Evolutionary conservation across 1,139 yeast species (phyloP), one percentile per base, ranked within the genome.

Genomic region (Blastobotrys serpentis): DNA sequence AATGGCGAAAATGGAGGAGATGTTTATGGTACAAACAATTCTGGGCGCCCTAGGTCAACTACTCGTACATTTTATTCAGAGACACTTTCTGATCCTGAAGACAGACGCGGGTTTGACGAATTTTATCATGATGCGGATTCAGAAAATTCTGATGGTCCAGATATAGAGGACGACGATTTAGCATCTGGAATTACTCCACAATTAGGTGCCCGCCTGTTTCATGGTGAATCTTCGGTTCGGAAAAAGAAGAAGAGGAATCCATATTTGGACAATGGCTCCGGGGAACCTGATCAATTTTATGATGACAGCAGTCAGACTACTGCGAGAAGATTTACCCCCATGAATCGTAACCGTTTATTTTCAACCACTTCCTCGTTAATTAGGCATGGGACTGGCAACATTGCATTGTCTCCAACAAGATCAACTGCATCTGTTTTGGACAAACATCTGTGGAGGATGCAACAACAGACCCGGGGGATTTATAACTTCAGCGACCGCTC

Each of bases 391-490:
- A 32, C 46, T 10, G 48, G 42, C 8, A 30, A 38, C 32, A 40
- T 55, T 37, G 51, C 56, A 1, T 23, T 55, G 11, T 52, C 56
- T 8, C 57, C 58, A 2, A 55, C 57, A 11, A 48, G 57, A 11
- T 52, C 57, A 2, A 46, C 49, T 2, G 43, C 49, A 11, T 46
- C 49, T 3, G 49, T 38, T 4, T 26, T 46, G 17, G 44, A 32
- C 16, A 43, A 41, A 25, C 29, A 38, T 13, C 10, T 38, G 3
- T 38, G 42, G 42, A 11, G 32, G n/a, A 29, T 29, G 32, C 42
- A 38, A 22, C 30, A 16, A 33, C 37, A 33, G 16, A 16, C 21
- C 4, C 4, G 11, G 10, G 37, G 37, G 6, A 33, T 33, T 33
- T 33, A 33, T 21, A 33, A 17, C 11, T 33, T 33, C 11, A 14